Evolutionary conservation across 441 rosid species (phyloP), one percentile per base, ranked within the genome.

Genomic region (Aquilaria agallochum): DNA sequence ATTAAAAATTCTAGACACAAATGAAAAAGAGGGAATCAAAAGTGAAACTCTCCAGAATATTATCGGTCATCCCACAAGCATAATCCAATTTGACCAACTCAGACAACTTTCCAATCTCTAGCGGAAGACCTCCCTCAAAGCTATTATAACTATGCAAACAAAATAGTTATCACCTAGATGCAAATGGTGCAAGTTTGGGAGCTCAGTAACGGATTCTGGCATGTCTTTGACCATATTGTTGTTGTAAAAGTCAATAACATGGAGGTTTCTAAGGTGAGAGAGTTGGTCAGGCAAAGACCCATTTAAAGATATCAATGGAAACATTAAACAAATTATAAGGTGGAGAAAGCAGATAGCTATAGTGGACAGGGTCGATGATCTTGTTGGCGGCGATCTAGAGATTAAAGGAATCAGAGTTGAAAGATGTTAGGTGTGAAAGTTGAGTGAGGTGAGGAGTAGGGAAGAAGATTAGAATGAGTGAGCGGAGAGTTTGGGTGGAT

Each of bases 81-180:
- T 50, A n/a, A 61, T 65, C 62, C 31, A 65, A 50, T 56, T 56
- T 50, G 73, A 60, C 58, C 72, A 92, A 55, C 31, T 45, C 83
- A 4, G 45, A 40, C 45, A 40, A 6, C 9, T 40, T 40, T 40
- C 96, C 96, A 2, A 92, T 20, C 62, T 79, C 92, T 0, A 73
- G 42, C 14, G 98, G 97, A 63, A 92, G 88, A 47, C 83, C 89
- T 5, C 90, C 88, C 1, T 80, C 79, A 60, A 77, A 92, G 10
- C 70, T 80, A 68, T 90, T 92, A 83, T 66, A 88, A 67, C 96
- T 78, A 92, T 67, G 71, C 64, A 86, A 51, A 92, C 87, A 13
- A 90, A 87, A 82, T 65, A 90, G 68, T 90, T 90, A 72, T 75
- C 78, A 20, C 78, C 75, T 2, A 71, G 85, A 66, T 84, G 76